Evolutionary conservation across 352 stramenopile species (phyloP).

Genomic region (Nothophytophthora sp.): DNA sequence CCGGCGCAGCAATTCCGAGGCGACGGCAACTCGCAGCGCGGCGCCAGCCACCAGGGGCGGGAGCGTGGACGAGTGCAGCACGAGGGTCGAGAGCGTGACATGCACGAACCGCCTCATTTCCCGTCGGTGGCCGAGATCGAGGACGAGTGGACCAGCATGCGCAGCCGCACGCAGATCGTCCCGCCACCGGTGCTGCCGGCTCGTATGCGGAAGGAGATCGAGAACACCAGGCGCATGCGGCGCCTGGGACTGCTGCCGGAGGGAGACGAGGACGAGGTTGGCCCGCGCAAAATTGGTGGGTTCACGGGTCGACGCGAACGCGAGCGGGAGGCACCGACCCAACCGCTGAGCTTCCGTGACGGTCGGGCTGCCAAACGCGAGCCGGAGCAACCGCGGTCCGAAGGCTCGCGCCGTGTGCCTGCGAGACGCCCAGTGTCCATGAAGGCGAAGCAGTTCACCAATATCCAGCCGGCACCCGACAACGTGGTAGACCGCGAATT

Average conservation of each 20-base stretch:
- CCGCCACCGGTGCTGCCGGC: constrained; percentile 38
- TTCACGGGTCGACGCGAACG: constrained; percentile 19
- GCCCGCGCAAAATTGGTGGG: constrained; percentile 23
- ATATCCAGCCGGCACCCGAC: constrained; percentile 58
- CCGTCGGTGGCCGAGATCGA: constrained; percentile 39
- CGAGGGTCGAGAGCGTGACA: too few species aligned
- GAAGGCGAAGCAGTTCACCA: constrained; percentile 76
- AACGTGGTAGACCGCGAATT: constrained; percentile 73
- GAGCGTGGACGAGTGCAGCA: not conserved
- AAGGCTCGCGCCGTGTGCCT: constrained; percentile 17
- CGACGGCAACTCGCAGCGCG: too few species aligned
- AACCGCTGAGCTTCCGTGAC: constrained; percentile 18
- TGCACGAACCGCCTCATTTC: constrained; percentile 12
- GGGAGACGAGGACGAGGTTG: constrained; percentile 37
- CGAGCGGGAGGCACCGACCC: constrained; percentile 7
- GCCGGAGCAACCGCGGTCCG: constrained; percentile 10
- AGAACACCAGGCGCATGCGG: constrained; percentile 65
- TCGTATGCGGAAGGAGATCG: constrained; percentile 43
- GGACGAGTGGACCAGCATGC: constrained; percentile 49
- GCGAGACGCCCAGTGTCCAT: constrained; percentile 40
- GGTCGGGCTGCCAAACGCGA: constrained; percentile 19
- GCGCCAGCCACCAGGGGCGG: too few species aligned
- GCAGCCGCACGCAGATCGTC: constrained; percentile 29
- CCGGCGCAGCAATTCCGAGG: too few species aligned
- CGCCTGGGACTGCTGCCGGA: constrained; percentile 52